Evolutionary conservation across 2,329 filamentous ascomycete species (phyloP).

Genomic region (Penicillium sp.): DNA sequence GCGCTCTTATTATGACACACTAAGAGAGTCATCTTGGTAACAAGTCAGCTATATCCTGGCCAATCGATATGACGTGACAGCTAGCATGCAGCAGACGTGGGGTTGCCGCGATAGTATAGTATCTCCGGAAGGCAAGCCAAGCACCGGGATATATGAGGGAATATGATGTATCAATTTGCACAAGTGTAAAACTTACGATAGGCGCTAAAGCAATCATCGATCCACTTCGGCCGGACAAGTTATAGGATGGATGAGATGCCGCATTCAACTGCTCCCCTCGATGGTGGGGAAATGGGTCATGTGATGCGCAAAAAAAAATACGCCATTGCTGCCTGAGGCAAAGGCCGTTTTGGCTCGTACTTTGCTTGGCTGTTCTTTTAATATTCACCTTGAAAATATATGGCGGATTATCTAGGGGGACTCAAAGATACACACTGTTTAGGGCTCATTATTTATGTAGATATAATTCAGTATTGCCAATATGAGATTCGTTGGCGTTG

Average conservation of each 20-base stretch:
- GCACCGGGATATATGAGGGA: neutral
- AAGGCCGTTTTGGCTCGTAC: neutral
- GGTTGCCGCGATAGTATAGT: slow-evolving; percentile 7
- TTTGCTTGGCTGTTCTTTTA: neutral
- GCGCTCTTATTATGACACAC: slow-evolving; percentile 32
- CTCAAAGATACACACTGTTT: no score
- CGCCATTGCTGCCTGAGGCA: slow-evolving; percentile 24
- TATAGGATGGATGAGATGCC: slow-evolving; percentile 23
- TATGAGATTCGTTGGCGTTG: neutral
- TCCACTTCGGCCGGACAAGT: slow-evolving; percentile 17
- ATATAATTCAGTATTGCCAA: neutral
- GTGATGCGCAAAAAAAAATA: slow-evolving; percentile 29
- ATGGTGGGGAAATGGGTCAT: slow-evolving; percentile 29
- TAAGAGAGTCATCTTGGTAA: slow-evolving; percentile 33
- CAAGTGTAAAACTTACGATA: slow-evolving; percentile 32
- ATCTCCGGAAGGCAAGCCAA: neutral
- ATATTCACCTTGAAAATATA: neutral
- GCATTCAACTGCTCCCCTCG: slow-evolving; percentile 24
- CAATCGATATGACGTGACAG: neutral
- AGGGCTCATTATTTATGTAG: neutral
- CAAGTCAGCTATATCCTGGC: slow-evolving; percentile 20
- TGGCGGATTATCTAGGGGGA: no score
- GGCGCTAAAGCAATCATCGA: slow-evolving; percentile 28
- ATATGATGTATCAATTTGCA: neutral
- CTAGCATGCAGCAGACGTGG: slow-evolving; percentile 2